Percentiles rank a stretch among this genome's conserved stretches.
These are phyloP conservation scores for Kwoniella sp. DNA, from an alignment of 768 basidiomycete genomes.

Conservation along the genomic window DNA sequence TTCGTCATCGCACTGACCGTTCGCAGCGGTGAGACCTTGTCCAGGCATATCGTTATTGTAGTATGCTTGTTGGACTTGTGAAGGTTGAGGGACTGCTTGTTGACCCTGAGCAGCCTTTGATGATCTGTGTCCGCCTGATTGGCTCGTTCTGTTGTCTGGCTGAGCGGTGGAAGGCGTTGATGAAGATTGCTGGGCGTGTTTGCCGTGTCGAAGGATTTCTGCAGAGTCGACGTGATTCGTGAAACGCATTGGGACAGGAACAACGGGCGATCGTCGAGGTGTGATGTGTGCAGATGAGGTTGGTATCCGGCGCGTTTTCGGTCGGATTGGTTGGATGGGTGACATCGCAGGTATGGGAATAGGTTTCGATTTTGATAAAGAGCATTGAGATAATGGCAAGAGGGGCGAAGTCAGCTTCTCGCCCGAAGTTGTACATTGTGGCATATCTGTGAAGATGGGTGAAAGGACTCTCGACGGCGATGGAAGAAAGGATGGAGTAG, in stretches of 20 bases:
- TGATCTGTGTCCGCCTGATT: constrained; percentile 53
- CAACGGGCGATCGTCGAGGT: constrained; percentile 10
- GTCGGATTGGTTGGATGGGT: constrained; percentile 4
- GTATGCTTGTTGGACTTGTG: constrained; percentile 38
- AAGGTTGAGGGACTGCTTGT: constrained; percentile 34
- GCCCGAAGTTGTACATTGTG: constrained; percentile 11
- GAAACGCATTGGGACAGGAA: not conserved
- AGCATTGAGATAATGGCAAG: constrained; percentile 9
- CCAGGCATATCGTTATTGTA: constrained; percentile 57
- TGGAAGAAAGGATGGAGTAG: constrained; percentile 21
- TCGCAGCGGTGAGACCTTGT: constrained; percentile 47
- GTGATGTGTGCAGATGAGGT: constrained; percentile 11
- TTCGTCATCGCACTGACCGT: constrained; percentile 26
- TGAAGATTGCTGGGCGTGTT: constrained; percentile 60
- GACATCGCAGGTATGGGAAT: constrained; percentile 1
- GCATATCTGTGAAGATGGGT: constrained; percentile 23
- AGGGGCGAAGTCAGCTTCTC: constrained; percentile 34
- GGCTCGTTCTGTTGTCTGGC: constrained; percentile 38
- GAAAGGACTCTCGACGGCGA: constrained; percentile 24
- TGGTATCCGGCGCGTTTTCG: constrained; percentile 40
- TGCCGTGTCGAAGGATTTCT: constrained; percentile 84
- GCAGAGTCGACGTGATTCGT: constrained; percentile 20
- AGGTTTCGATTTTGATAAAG: constrained; percentile 12
- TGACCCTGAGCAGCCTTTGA: constrained; percentile 48
- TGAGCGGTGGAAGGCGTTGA: constrained; percentile 26